Conservation (phyloP, 1,284 basidiomycete genomes). For the Farysia itapuensis region DNA sequence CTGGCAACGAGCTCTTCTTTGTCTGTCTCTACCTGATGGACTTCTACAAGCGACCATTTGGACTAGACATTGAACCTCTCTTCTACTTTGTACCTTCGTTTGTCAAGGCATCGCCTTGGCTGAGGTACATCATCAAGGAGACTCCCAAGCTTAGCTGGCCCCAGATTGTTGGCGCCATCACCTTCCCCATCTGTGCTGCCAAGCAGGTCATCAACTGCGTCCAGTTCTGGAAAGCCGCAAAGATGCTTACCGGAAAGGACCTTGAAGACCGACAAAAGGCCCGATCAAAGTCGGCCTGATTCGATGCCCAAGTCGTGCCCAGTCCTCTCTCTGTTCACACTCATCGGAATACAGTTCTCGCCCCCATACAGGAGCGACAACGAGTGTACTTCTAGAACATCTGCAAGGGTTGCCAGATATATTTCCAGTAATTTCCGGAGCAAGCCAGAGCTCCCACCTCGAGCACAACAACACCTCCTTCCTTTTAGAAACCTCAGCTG, state of each 20-base stretch:
- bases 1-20: constrained; percentile 96
- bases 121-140: constrained; percentile 47
- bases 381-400: too few species aligned
- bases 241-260: constrained; percentile 66
- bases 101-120: constrained; percentile 24
- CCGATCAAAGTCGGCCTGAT: constrained; percentile 18
- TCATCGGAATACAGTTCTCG: too few species aligned
- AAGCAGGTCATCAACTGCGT: constrained; percentile 96
- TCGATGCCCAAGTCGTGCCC: too few species aligned
- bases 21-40: constrained; percentile 93
- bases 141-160: constrained; percentile 73
- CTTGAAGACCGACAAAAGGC: constrained; percentile 37
- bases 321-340: too few species aligned
- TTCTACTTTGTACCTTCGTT: constrained; percentile 28
- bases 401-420: too few species aligned
- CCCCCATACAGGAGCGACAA: too few species aligned
- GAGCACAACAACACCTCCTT: too few species aligned
- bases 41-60: constrained; percentile 66
- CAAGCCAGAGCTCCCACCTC: too few species aligned
- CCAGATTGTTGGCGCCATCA: constrained; percentile 71
- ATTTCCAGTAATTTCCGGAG: too few species aligned
- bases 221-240: constrained; percentile 97
- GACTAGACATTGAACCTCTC: constrained; percentile 34
- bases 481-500: too few species aligned
- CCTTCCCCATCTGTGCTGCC: constrained; percentile 72